These are phyloP conservation scores for Cercospora canescens DNA, from an alignment of 2,329 filamentous ascomycete genomes.

Conservation along the genomic window DNA sequence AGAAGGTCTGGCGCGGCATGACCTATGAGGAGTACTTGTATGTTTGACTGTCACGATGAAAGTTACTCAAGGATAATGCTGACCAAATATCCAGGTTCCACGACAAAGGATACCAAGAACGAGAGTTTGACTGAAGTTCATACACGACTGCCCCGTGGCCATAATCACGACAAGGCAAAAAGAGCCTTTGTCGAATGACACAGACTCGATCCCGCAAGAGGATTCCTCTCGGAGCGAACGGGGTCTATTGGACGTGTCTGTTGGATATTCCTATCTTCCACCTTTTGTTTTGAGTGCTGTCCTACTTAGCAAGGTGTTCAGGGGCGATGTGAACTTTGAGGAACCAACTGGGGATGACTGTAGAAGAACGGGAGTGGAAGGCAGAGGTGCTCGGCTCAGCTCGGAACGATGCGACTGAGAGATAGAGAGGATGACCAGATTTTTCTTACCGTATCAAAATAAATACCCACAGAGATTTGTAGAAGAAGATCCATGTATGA, in stretches of 20 bases:
- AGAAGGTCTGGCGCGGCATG: slow-evolving; percentile 30
- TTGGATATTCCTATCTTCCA: background rate
- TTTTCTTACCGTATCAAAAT: background rate
- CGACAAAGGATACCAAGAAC: slow-evolving; percentile 20
- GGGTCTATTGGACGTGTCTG: background rate
- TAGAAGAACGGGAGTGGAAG: background rate
- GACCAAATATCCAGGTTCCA: slow-evolving; percentile 10
- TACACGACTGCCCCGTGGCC: background rate
- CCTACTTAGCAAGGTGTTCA: background rate
- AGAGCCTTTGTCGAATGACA: background rate
- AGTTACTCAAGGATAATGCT: background rate
- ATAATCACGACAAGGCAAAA: background rate
- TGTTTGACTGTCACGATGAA: background rate
- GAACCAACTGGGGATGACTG: background rate
- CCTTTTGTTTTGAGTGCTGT: background rate
- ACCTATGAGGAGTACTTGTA: slow-evolving; percentile 33
- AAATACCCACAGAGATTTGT: background rate
- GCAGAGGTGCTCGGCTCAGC: background rate
- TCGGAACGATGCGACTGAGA: background rate
- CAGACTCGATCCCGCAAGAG: background rate
- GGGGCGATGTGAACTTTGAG: background rate
- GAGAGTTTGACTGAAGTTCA: background rate
- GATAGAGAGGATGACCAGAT: background rate
- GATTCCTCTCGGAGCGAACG: background rate
- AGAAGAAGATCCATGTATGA: background rate